phyloP scores from a whole-genome alignment of 352 stramenopile genomes.

The Elongisporangium anandrum region DNA sequence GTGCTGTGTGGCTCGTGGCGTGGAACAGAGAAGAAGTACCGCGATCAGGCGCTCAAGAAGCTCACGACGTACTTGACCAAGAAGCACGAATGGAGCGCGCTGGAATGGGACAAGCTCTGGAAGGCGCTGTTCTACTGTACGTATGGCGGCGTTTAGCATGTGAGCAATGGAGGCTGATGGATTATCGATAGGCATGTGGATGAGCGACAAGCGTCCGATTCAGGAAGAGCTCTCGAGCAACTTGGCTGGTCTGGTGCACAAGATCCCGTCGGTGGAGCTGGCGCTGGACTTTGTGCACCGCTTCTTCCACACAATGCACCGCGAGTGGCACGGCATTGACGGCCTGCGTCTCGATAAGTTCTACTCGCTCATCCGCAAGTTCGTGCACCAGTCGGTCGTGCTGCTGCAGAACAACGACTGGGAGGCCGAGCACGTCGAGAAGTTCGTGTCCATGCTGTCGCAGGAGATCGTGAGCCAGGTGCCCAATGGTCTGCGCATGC shows the following conservation, averaged over 20 bases:
- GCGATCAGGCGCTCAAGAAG: constrained; percentile 80
- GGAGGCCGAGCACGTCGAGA: constrained; percentile 35
- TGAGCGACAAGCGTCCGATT: constrained; percentile 83
- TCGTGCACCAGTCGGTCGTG: constrained; percentile 63
- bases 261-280: constrained; percentile 32
- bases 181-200: constrained; percentile 77
- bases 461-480: constrained; percentile 69
- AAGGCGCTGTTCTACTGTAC: constrained; percentile 85
- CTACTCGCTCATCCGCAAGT: constrained; percentile 81
- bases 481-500: constrained; percentile 78
- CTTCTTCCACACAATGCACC: constrained; percentile 83
- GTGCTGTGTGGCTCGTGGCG: constrained; percentile 4
- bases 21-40: constrained; percentile 75
- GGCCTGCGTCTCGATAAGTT: constrained; percentile 84
- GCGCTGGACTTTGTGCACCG: constrained; percentile 71
- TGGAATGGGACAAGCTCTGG: constrained; percentile 88
- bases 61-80: constrained; percentile 68
- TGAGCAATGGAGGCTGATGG: too few species aligned
- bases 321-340: constrained; percentile 84
- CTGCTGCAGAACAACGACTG: constrained; percentile 57
- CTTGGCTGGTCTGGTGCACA: constrained; percentile 56
- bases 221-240: constrained; percentile 77
- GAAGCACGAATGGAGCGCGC: constrained; percentile 56
- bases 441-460: constrained; percentile 63
- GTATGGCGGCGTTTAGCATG: not conserved